Evolutionary conservation across 2,329 filamentous ascomycete species (phyloP), one percentile per base, ranked within the genome.

Genomic region (Fusarium brachygibbosum): DNA sequence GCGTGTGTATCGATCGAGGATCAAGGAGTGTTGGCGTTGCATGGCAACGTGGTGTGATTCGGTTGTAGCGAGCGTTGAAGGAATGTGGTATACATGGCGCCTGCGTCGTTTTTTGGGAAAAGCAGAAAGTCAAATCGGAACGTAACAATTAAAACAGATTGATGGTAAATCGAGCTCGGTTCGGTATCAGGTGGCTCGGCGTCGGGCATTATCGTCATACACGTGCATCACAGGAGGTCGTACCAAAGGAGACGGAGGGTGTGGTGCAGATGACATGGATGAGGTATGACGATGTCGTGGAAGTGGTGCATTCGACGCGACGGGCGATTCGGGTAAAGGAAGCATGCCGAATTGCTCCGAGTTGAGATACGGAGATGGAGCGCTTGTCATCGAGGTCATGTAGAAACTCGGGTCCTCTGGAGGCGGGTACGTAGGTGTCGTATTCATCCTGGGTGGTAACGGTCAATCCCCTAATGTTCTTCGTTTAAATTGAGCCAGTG

Each of bases 391-490:
- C 40, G 81, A 76, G 52, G 79, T 70, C 49, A 81, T 79, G 50
- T 70, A 75, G 53, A 78, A 68, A 55, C 75, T 75, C 40, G 80
- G 73, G 61, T 83, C 80, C 69, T 85, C 81, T 59, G 81, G 78
- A 59, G 82, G 80, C 68, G 82, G 80, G 70, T 82, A 82, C 58
- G 79, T 78, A 66, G 82, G 80, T 66, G 82, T 82, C 66, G 80
- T 82, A 75, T 81, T 82, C 64, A 79, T 85, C 84, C 85, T 87
- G 84, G 78, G 81, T 79, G 82, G 77, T 73, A 78, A 78, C 76
- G 82, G 86, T 88, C 83, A 88, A 87, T 86, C 80, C 85, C 77
- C 79, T 80, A 80, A 77, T 80, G 76, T 79, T 78, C 76, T 76
- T 77, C 73, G 72, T 72, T 70, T 73, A 72, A 71, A 77, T 76